Percentiles rank a stretch among this genome's conserved stretches.
Conservation (phyloP, 2,329 filamentous ascomycete species). For the Alternaria ventricosa region DNA sequence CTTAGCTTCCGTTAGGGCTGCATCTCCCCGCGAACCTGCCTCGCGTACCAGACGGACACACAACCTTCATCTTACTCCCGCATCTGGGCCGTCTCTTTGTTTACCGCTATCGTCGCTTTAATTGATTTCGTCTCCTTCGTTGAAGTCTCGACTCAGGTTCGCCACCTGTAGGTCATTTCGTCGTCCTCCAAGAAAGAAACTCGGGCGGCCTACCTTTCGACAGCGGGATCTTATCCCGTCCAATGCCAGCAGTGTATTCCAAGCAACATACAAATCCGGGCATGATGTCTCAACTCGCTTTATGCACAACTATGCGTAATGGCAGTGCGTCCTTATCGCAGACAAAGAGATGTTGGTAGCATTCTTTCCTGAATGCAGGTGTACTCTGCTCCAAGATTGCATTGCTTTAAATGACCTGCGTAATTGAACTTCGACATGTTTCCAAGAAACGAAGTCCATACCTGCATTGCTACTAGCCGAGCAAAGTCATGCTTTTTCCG, state of each 20-base stretch:
- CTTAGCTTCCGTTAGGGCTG: conserved; percentile 33
- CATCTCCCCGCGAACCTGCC: conserved; percentile 27
- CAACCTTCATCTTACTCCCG: neutral
- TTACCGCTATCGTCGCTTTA: neutral
- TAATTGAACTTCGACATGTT: neutral
- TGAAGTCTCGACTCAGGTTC: neutral
- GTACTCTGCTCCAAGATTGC: neutral
- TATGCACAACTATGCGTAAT: neutral
- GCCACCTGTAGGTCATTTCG: neutral
- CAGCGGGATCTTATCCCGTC: neutral
- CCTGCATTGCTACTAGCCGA: neutral
- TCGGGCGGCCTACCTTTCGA: neutral
- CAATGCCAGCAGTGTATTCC: neutral
- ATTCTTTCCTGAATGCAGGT: neutral
- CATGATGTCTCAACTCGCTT: neutral
- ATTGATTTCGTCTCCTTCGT: no score
- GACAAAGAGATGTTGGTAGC: neutral
- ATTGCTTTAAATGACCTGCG: neutral
- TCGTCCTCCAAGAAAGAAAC: neutral
- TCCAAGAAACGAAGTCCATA: neutral
- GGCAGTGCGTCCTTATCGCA: neutral
- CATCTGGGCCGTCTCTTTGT: neutral
- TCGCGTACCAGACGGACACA: neutral
- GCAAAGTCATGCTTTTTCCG: conserved; percentile 20
- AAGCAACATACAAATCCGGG: neutral